Evolutionary conservation across 805 yeast genomes (phyloP).

Genomic region (Myxozyma udenii): DNA sequence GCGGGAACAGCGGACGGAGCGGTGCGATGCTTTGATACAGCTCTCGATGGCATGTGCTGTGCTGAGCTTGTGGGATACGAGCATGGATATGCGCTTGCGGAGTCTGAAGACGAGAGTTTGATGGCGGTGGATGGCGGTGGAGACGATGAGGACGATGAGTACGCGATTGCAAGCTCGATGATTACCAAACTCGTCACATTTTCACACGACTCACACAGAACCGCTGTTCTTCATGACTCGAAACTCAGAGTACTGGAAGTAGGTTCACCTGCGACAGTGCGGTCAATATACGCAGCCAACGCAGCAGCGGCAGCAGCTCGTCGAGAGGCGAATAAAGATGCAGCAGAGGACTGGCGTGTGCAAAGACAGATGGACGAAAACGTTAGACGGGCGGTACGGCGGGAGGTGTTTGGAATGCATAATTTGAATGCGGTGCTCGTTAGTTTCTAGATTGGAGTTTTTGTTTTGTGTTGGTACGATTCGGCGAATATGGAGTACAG

Average conservation of each 20-base stretch:
- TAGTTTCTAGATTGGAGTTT: too few relatives aligned
- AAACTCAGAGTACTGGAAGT: slow-evolving; percentile 7
- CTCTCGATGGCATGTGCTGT: slow-evolving; percentile 13
- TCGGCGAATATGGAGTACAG: background rate
- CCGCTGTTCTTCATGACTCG: slow-evolving; percentile 14
- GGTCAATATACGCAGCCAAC: too few relatives aligned
- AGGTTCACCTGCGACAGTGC: too few relatives aligned
- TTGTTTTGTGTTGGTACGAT: background rate
- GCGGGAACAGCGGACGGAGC: slow-evolving; percentile 31
- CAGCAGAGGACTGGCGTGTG: too few relatives aligned
- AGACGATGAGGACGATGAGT: too few relatives aligned
- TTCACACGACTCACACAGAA: too few relatives aligned
- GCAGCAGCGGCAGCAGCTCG: too few relatives aligned
- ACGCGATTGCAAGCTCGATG: too few relatives aligned
- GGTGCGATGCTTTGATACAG: slow-evolving; percentile 23
- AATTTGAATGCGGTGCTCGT: slow-evolving; percentile 19
- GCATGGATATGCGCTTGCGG: background rate
- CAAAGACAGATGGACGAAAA: slow-evolving; percentile 12
- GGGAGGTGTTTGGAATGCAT: slow-evolving; percentile 24
- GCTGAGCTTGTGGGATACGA: slow-evolving; percentile 19
- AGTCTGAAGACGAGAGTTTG: too few relatives aligned
- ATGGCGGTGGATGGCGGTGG: too few relatives aligned
- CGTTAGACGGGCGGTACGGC: slow-evolving; percentile 15
- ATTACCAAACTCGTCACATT: too few relatives aligned
- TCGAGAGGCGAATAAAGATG: too few relatives aligned